Evolutionary conservation across 2,329 filamentous ascomycete genomes (phyloP).

Genomic region (Trichoderma sp.): DNA sequence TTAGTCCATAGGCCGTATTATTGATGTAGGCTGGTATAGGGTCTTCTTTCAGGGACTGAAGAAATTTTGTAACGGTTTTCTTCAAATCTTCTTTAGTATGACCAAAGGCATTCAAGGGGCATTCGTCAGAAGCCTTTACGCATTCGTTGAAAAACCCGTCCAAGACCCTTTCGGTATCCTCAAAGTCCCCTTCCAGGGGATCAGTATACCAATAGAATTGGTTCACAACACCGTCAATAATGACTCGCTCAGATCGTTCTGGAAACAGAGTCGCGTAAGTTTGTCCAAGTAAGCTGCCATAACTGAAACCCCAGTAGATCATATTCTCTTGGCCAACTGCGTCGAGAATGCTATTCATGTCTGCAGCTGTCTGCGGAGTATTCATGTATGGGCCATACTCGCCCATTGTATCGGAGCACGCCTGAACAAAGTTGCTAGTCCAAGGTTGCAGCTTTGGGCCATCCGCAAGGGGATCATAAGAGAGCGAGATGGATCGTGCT

Average conservation of each 20-base stretch:
- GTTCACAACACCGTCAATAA: conserved; percentile 39
- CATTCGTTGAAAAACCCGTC: conserved; percentile 38
- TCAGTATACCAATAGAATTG: conserved; percentile 38
- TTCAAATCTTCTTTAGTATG: conserved; percentile 31
- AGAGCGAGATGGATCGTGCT: not conserved
- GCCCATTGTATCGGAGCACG: conserved; percentile 45
- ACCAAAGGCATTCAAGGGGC: conserved; percentile 32
- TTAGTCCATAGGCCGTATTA: not conserved
- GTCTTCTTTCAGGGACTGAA: not conserved
- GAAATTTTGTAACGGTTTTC: not conserved
- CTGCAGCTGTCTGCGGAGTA: conserved; percentile 49
- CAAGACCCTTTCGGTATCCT: conserved; percentile 33
- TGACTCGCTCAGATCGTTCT: conserved; percentile 33
- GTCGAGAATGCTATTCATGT: conserved; percentile 52
- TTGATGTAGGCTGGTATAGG: not conserved
- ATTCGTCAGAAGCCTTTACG: conserved; percentile 39
- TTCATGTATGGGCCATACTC: conserved; percentile 46
- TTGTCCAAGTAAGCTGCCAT: conserved; percentile 42
- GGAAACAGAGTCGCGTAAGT: conserved; percentile 42
- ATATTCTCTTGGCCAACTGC: conserved; percentile 36
- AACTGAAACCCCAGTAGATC: conserved; percentile 44
- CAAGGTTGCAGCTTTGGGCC: conserved; percentile 47
- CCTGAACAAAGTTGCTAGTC: conserved; percentile 40
- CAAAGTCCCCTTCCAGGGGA: conserved; percentile 30
- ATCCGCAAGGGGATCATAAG: conserved; percentile 22